A percentile compares a stretch with the other conserved stretches of the same genome.
These are phyloP conservation scores for Platismatia glauca DNA, from an alignment of 495 filamentous ascomycete genomes.

Conservation along the genomic window DNA sequence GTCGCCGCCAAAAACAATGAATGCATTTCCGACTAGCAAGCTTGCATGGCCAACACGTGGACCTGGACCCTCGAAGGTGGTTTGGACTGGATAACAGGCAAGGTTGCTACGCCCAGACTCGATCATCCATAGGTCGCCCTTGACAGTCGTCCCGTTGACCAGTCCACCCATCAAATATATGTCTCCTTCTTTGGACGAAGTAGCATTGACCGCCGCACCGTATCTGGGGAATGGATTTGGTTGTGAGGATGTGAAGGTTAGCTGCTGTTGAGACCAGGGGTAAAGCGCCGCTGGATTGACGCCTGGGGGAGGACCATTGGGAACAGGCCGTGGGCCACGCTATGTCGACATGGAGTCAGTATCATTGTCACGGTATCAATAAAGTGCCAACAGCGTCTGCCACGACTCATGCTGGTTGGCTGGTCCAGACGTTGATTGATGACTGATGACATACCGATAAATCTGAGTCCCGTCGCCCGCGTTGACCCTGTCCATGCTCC, in stretches of 20 bases:
- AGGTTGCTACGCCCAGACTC: constrained; percentile 77
- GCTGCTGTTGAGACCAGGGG: constrained; percentile 85
- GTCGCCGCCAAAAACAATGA: constrained; percentile 98
- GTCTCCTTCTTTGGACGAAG: constrained; percentile 90
- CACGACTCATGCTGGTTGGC: neutral
- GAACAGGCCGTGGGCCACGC: constrained; percentile 20
- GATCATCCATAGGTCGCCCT: constrained; percentile 96
- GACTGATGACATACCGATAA: constrained; percentile 35
- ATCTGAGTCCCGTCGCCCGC: constrained; percentile 40
- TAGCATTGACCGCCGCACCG: constrained; percentile 89
- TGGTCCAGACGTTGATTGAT: neutral
- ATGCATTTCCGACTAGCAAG: constrained; percentile 94
- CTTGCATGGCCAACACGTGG: constrained; percentile 92
- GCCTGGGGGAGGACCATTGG: constrained; percentile 32
- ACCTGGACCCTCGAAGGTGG: constrained; percentile 87
- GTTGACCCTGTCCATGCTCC: constrained; percentile 43
- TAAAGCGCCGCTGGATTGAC: constrained; percentile 60
- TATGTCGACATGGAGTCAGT: neutral
- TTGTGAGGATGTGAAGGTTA: constrained; percentile 76
- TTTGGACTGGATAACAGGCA: constrained; percentile 83
- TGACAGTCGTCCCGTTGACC: constrained; percentile 86
- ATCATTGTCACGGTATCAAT: neutral
- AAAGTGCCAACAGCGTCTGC: neutral
- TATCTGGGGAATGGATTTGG: constrained; percentile 92
- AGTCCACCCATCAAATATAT: constrained; percentile 98